Base-by-base conservation (phyloP, 768 basidiomycete species). In the Ramaria rubella region DNA sequence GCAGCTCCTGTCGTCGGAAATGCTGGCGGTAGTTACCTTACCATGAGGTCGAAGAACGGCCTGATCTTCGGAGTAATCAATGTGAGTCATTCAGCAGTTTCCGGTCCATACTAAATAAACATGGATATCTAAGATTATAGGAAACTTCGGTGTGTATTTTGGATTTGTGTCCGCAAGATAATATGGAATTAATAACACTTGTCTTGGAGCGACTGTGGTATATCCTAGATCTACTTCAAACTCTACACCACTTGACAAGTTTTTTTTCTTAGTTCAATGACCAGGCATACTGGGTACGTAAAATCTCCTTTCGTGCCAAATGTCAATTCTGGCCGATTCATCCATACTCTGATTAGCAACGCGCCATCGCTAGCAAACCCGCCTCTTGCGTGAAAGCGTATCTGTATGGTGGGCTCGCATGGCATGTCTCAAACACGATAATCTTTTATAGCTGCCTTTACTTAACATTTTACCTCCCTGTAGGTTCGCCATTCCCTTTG, bases 331-430 rank as follows among this genome's bases (percentile, higher is more conserved):
- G 19, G 2, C n/a, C 3, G n/a, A 49, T 34, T 27, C 33, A 23
- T 8, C 44, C 30, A 21, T 54, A 4, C 26, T 24, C n/a, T 38
- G 24, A 8, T 15, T 40, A 61, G 85, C 90, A 93, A 65, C 80
- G 91, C 12, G 93, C 93, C 1, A 92, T 96, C 65, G 94, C 94
- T 1, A 87, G 85, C 58, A 74, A 84, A 15, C 92, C 91, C 0
- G 84, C 81, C 1, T 84, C 79, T n/a, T 87, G 87, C 12, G 92
- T 94, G 58, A 94, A 93, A 69, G 94, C 89, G 0, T 97, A 92
- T 72, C 74, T 94, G 3, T 76, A 93, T 7, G 94, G 94, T 43
- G 94, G 93, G 3, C 67, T 94, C 7, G 87, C 90, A 1, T 96
- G 94, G 94, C 82, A 58, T 36, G 73, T 68, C 30, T 36, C 30